These are phyloP conservation scores for Plantago lanceolata DNA, from an alignment of 305 asterid species.

Conservation along the genomic window DNA sequence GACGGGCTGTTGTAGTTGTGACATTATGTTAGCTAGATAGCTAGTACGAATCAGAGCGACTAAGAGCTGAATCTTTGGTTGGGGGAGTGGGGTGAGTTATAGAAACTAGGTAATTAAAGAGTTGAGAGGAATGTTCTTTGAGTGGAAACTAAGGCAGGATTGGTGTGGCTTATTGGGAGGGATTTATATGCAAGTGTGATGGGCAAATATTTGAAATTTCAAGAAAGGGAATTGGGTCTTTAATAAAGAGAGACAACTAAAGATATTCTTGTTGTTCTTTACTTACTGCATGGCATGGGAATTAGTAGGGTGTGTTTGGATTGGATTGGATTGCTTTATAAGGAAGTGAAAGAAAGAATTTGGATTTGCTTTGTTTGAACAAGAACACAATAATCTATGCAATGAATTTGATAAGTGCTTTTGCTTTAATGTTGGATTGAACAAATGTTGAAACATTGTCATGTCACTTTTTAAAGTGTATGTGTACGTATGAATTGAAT, in stretches of 20 bases:
- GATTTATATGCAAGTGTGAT: slow-evolving; percentile 8
- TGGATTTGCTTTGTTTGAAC: slow-evolving; percentile 24
- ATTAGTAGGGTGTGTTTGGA: slow-evolving; percentile 20
- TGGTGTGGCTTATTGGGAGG: slow-evolving; percentile 22
- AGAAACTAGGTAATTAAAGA: not conserved
- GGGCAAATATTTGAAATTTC: slow-evolving; percentile 22
- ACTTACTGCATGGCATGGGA: slow-evolving; percentile 25
- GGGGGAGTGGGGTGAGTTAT: not conserved
- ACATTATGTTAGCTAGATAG: slow-evolving; percentile 28
- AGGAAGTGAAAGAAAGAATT: slow-evolving; percentile 43
- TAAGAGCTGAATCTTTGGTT: not conserved
- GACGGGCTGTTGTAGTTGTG: slow-evolving; percentile 40
- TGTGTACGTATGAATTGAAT: slow-evolving; percentile 18
- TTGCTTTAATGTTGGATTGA: slow-evolving; percentile 46
- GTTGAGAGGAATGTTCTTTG: slow-evolving; percentile 31
- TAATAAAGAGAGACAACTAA: slow-evolving; percentile 57
- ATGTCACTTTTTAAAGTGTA: slow-evolving; percentile 32
- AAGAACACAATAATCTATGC: slow-evolving; percentile 39
- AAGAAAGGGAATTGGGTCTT: slow-evolving; percentile 36
- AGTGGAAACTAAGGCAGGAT: slow-evolving; percentile 31
- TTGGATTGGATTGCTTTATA: slow-evolving; percentile 39
- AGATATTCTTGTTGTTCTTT: slow-evolving; percentile 54
- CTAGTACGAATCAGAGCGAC: not conserved
- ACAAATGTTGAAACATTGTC: slow-evolving; percentile 33
- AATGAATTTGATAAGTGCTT: slow-evolving; percentile 31